These are phyloP conservation scores for Daldinia caldariorum DNA, from an alignment of 495 filamentous ascomycete genomes.

Conservation along the genomic window DNA sequence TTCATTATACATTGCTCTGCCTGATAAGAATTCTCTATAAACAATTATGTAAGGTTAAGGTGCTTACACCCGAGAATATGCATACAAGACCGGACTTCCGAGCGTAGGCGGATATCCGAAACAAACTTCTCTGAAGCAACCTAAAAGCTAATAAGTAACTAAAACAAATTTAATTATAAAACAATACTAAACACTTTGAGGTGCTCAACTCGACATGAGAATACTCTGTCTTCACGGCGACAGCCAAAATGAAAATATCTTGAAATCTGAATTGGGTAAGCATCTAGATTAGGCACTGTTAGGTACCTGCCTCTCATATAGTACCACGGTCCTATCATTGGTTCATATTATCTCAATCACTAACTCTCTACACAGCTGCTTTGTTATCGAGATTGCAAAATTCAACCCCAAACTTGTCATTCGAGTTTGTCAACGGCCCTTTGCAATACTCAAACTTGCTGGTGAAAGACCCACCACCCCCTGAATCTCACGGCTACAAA, in stretches of 20 bases:
- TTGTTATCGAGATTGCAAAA: conserved; percentile 47
- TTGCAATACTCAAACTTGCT: conserved; percentile 53
- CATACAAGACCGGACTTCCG: conserved; percentile 29
- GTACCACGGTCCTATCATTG: no score
- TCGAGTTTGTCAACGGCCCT: conserved; percentile 68
- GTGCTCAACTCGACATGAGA: conserved; percentile 53
- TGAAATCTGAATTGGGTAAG: conserved; percentile 65
- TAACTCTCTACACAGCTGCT: conserved; percentile 37
- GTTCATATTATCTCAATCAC: neutral
- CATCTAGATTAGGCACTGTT: no score
- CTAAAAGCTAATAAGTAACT: neutral
- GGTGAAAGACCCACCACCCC: conserved; percentile 45
- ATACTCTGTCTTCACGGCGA: conserved; percentile 72
- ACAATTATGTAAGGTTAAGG: neutral
- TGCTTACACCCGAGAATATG: neutral
- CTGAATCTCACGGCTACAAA: conserved; percentile 40
- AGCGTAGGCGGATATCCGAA: conserved; percentile 20
- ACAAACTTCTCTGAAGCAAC: neutral
- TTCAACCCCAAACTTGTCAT: conserved; percentile 45
- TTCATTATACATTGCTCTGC: no score
- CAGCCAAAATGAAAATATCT: conserved; percentile 67
- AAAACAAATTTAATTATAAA: neutral
- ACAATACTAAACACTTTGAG: neutral
- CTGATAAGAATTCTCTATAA: no score
- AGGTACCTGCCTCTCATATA: no score